phyloP scores from a whole-genome alignment of 345 rosid genomes.

The Euphorbia tirucalli region DNA sequence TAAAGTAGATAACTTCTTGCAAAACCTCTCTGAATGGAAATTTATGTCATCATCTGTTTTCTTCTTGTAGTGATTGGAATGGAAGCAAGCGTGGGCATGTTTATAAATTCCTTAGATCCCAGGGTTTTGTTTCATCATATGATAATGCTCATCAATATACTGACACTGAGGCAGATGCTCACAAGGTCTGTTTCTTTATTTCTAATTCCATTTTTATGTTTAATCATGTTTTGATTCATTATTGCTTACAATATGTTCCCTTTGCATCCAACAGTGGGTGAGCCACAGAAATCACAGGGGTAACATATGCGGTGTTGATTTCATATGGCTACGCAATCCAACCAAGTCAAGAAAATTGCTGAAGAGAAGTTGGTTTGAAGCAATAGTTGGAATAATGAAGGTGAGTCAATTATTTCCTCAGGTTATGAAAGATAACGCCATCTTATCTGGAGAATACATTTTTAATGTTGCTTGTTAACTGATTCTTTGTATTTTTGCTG shows the following conservation, averaged over 20 bases:
- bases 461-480: background rate
- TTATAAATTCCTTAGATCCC: constrained; percentile 90
- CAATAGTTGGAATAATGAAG: constrained; percentile 66
- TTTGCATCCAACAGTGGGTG: constrained; percentile 62
- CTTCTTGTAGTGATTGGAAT: constrained; percentile 78
- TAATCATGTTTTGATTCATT: background rate
- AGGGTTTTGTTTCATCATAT: constrained; percentile 88
- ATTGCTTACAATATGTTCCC: background rate
- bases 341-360: constrained; percentile 46
- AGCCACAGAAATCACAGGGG: constrained; percentile 97
- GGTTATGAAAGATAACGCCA: too few species aligned
- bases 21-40: background rate
- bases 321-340: constrained; percentile 91
- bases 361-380: constrained; percentile 68
- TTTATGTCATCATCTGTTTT: background rate
- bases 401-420: constrained; percentile 32
- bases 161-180: constrained; percentile 75
- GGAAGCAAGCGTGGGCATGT: constrained; percentile 98
- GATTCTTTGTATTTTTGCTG: background rate
- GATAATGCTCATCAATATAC: constrained; percentile 89
- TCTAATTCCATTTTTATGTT: constrained; percentile 3
- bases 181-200: constrained; percentile 49
- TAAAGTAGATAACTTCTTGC: background rate
- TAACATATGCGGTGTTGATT: constrained; percentile 95
- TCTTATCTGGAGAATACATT: too few species aligned